A percentile compares a stretch with the other conserved stretches of the same genome.
These are phyloP conservation scores for Metschnikowia koreensis DNA, from an alignment of 805 yeast species.

Conservation along the genomic window DNA sequence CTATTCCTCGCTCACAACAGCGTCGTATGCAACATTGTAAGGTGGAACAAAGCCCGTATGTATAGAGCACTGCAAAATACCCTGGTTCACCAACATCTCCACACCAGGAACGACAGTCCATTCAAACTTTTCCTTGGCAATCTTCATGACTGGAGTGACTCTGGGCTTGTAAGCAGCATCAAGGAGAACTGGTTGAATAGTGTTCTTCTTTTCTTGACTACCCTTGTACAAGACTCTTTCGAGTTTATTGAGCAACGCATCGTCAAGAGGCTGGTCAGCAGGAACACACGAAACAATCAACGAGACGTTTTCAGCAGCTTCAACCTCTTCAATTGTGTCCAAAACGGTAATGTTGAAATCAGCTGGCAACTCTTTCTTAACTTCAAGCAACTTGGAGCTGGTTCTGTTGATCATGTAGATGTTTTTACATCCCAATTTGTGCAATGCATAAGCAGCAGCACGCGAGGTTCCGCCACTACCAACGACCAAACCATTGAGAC, in stretches of 20 bases:
- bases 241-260: conserved; percentile 45
- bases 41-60: conserved; percentile 74
- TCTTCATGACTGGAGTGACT: conserved; percentile 79
- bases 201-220: conserved; percentile 25
- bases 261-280: conserved; percentile 70
- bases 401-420: conserved; percentile 86
- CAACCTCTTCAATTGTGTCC: conserved; percentile 47
- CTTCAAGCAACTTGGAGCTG: conserved; percentile 54
- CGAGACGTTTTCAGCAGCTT: conserved; percentile 46
- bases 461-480: conserved; percentile 99
- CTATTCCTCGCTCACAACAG: conserved; percentile 43
- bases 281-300: conserved; percentile 81
- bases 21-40: conserved; percentile 56
- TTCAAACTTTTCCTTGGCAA: conserved; percentile 58
- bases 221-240: conserved; percentile 48
- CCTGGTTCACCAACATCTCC: conserved; percentile 91
- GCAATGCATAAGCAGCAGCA: conserved; percentile 88
- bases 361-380: conserved; percentile 60
- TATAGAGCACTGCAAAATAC: conserved; percentile 76
- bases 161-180: conserved; percentile 96
- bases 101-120: conserved; percentile 92
- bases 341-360: conserved; percentile 59
- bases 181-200: conserved; percentile 55
- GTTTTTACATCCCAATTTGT: conserved; percentile 68
- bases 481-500: conserved; percentile 67